Evolutionary conservation across 257 asterid genomes (phyloP), one percentile per base, ranked within the genome.

Genomic region (Dorcoceras hygrometricum): DNA sequence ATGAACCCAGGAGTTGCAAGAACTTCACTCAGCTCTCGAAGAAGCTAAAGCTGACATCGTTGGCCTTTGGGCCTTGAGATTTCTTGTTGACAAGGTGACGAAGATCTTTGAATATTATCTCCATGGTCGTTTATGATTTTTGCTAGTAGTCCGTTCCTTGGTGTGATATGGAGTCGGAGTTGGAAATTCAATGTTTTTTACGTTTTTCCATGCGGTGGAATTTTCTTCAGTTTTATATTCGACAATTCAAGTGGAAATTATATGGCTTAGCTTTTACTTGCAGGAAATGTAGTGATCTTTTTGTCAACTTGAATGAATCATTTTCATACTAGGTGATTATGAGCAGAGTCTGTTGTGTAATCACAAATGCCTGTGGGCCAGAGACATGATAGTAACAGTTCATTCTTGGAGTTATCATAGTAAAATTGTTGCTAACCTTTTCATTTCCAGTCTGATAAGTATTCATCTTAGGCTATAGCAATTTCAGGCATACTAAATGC

Each of bases 1-100:
- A 67, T 67, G 69, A 10, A 43, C 27, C 61, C 80, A 93, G 99
- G 97, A 90, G 81, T 77, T 93, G 83, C 96, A 88, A 90, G 96
- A 93, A 77, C 89, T 93, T 77, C 96, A 93, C 83, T 88, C 99
- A 6, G 82, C 97, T 66, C 62, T 93, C 34, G 99, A 93, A 82
- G 99, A 93, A 84, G 97, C 99, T 62, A 93, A 93, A 82, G 99
- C 97, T 18, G 99, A 93, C 82, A 90, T 93, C 73, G 99, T 90
- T 58, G 99, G 99, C 69, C 91, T 93, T 67, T 93, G 99, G 99
- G 95, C 99, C 65, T 85, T 93, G 71, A 81, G 86, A 72, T 90
- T 90, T 84, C 86, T 93, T 46, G 82, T 88, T 73, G 75, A 71
- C 71, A 68, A 81, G 95, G 98, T 92, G 74, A 68, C 36, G 48